Percentiles rank a stretch among this genome's conserved stretches.
These are phyloP conservation scores for Pyrenochaeta sp. DNA, from an alignment of 2,329 filamentous ascomycete genomes.

Conservation along the genomic window DNA sequence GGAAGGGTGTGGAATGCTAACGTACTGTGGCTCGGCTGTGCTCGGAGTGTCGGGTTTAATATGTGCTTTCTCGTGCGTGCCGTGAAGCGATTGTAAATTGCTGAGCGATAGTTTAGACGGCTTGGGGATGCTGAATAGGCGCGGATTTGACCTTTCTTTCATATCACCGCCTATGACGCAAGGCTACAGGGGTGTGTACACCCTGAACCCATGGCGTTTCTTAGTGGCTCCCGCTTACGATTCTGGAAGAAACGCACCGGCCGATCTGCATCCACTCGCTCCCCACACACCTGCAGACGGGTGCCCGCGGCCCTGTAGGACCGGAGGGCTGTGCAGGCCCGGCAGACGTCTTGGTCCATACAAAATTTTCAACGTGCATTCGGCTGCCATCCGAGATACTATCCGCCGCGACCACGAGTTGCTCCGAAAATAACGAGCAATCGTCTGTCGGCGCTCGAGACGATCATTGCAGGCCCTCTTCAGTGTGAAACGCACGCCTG, in stretches of 20 bases:
- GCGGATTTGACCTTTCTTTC: constrained; percentile 35
- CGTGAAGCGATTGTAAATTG: constrained; percentile 43
- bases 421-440: constrained; percentile 33
- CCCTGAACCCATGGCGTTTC: constrained; percentile 20
- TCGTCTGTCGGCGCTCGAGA: constrained; percentile 12
- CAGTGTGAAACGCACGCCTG: constrained; percentile 9
- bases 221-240: not conserved
- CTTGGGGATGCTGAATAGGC: constrained; percentile 29
- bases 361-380: constrained; percentile 29
- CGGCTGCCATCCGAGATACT: constrained; percentile 34
- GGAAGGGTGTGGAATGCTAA: constrained; percentile 41
- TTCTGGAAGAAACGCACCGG: constrained; percentile 22
- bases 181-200: constrained; percentile 24
- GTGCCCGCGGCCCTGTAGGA: constrained; percentile 19
- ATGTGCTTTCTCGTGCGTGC: constrained; percentile 23
- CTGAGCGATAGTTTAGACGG: constrained; percentile 43
- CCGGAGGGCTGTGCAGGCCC: constrained; percentile 29
- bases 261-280: constrained; percentile 21
- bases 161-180: constrained; percentile 31
- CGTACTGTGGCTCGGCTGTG: constrained; percentile 28
- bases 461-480: constrained; percentile 19
- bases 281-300: constrained; percentile 20
- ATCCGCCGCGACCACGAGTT: constrained; percentile 8
- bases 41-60: constrained; percentile 41
- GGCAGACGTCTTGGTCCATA: constrained; percentile 17